A percentile compares a stretch with the other conserved stretches of the same genome.
phyloP scores from a whole-genome alignment of 23 red algal species.

The Gracilaria gracilis region DNA sequence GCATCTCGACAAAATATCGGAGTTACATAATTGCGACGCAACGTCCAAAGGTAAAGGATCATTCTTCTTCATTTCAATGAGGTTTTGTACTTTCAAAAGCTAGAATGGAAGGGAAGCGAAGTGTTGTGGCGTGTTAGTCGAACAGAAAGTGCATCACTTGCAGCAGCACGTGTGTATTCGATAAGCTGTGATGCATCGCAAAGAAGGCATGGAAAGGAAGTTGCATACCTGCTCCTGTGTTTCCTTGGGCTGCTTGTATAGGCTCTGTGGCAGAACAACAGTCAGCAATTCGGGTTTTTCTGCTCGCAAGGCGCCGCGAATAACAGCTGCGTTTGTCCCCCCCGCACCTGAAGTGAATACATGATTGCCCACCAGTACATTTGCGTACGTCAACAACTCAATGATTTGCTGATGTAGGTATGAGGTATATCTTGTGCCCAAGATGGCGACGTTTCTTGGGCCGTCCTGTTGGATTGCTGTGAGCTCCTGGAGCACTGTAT shows the following conservation, averaged over 20 bases:
- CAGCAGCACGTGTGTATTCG: neutral
- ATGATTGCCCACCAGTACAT: constrained; percentile 97
- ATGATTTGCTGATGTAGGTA: constrained; percentile 99
- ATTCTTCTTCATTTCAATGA: constrained; percentile 98
- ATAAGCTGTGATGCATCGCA: neutral
- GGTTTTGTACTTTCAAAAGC: constrained; percentile 87
- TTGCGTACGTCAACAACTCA: constrained; percentile 98
- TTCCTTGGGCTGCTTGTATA: constrained; percentile 87
- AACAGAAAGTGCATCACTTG: neutral
- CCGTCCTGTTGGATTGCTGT: constrained; percentile 95
- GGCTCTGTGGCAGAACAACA: constrained; percentile 93
- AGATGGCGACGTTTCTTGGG: constrained; percentile 95
- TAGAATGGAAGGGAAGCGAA: neutral
- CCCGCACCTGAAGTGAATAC: constrained; percentile 97
- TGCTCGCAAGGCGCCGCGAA: constrained; percentile 97
- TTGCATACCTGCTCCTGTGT: constrained; percentile 84
- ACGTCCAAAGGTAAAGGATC: constrained; percentile 93
- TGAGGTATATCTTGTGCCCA: constrained; percentile 90
- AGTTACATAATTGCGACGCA: constrained; percentile 94
- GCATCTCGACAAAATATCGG: constrained; percentile 90
- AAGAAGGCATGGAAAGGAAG: neutral
- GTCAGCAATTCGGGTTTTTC: constrained; percentile 97
- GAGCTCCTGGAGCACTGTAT: constrained; percentile 98
- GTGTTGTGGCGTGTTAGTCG: neutral
- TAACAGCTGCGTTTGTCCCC: constrained; percentile 95